Evolutionary conservation across 2,329 filamentous ascomycete genomes (phyloP), one percentile per base, ranked within the genome.

Genomic region (Cladosporium halotolerans): DNA sequence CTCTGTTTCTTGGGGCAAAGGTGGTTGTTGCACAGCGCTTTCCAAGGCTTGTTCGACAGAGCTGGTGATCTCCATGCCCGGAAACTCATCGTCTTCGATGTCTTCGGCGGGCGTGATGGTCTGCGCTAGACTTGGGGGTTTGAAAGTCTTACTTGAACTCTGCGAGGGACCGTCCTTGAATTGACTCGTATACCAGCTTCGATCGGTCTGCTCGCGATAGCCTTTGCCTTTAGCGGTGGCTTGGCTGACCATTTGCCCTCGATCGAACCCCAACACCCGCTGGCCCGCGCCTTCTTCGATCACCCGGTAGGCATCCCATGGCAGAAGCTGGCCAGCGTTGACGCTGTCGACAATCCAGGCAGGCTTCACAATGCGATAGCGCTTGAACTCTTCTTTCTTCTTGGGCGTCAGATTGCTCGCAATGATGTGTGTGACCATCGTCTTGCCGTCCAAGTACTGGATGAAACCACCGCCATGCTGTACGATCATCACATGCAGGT

Each of bases 381-480:
- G 83, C 51, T 78, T 80, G 65, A 95, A 96, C 59, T 99, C 93
- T 51, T 92, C 82, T 28, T 83, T 83, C 70, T 99, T 99, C 73
- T 96, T 97, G 0, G 89, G 91, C 0, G 93, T 93, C 18, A 99
- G 75, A 50, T 82, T 86, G 49, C 89, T 92, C 3, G 92, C 91
- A 62, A 99, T 90, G 60, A 99, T 96, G 68, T 99, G 92, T 1
- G 95, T 99, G 0, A 90, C 92, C 67, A 87, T 86, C 1, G 92
- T 97, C 74, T 99, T 99, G 36, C 85, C 87, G 69, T 96, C 91
- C 9, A 99, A 76, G 64, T 97, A 97, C 68, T 99, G 93, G 57
- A 96, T 79, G 62, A 96, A 97, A 0, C 87, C 88, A 32, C 91
- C 95, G n/a, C 93, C 93, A 80, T 97, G 84, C 62, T 86, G 82